These are phyloP conservation scores for Aspergillus nidulans DNA, from an alignment of 495 filamentous ascomycete species.

Conservation along the genomic window DNA sequence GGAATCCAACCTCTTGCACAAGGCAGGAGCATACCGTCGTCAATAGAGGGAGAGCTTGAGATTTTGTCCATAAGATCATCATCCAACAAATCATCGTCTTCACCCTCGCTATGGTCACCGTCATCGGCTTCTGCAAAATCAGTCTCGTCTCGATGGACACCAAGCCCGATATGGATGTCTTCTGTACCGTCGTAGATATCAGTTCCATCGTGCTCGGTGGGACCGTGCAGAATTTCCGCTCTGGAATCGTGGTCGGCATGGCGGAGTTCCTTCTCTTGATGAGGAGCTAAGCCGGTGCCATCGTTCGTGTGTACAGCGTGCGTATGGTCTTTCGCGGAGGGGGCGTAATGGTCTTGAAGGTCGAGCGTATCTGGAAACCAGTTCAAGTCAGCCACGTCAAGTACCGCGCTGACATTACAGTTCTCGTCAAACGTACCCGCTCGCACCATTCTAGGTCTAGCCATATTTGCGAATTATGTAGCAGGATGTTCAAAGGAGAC, in stretches of 20 bases:
- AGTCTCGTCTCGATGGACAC: slow-evolving; percentile 48
- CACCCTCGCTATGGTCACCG: slow-evolving; percentile 68
- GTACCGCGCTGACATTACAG: neutral
- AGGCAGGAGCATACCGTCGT: slow-evolving; percentile 76
- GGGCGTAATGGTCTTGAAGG: slow-evolving; percentile 77
- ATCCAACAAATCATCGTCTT: slow-evolving; percentile 74
- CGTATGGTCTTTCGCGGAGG: slow-evolving; percentile 76
- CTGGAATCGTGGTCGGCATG: slow-evolving; percentile 71
- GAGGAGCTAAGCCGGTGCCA: slow-evolving; percentile 64
- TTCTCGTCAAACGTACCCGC: slow-evolving; percentile 56
- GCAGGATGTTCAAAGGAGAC: slow-evolving; percentile 4
- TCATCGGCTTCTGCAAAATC: slow-evolving; percentile 37
- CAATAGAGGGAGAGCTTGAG: slow-evolving; percentile 95
- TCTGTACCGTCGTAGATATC: slow-evolving; percentile 41
- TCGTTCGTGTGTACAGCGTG: slow-evolving; percentile 49
- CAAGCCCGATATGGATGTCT: slow-evolving; percentile 28
- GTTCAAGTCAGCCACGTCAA: neutral
- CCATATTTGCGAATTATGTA: slow-evolving; percentile 46
- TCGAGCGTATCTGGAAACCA: slow-evolving; percentile 77
- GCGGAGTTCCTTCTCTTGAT: slow-evolving; percentile 78
- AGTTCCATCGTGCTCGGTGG: slow-evolving; percentile 45
- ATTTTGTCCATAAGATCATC: slow-evolving; percentile 96
- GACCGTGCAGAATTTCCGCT: slow-evolving; percentile 57
- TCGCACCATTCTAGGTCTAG: slow-evolving; percentile 72
- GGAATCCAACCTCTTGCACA: neutral